phyloP scores from a whole-genome alignment of 192 early-diverging fungal species.

The Cladochytrium replicatum region DNA sequence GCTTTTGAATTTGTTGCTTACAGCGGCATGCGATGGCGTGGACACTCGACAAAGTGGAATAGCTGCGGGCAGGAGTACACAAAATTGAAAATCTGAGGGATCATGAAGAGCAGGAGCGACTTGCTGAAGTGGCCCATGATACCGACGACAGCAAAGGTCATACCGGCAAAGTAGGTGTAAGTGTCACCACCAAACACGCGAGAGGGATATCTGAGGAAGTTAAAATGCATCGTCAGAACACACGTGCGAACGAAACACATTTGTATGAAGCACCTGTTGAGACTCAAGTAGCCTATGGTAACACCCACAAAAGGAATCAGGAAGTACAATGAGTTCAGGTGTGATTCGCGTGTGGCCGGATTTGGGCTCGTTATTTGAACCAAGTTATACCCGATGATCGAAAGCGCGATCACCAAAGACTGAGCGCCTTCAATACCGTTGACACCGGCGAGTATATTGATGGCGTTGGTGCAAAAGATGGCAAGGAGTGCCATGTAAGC shows the following conservation, averaged over 20 bases:
- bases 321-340: conserved; percentile 82
- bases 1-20: no score
- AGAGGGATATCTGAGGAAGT: conserved; percentile 73
- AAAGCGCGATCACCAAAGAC: conserved; percentile 81
- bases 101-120: conserved; percentile 84
- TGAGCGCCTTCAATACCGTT: conserved; percentile 96
- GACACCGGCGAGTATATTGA: conserved; percentile 97
- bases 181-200: conserved; percentile 93
- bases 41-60: conserved; percentile 88
- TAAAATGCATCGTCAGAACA: no score
- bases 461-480: conserved; percentile 94
- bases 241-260: no score
- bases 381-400: conserved; percentile 59
- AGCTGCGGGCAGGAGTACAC: conserved; percentile 89
- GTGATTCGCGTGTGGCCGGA: conserved; percentile 58
- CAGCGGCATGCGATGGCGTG: conserved; percentile 86
- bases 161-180: conserved; percentile 95
- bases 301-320: conserved; percentile 88
- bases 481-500: conserved; percentile 78
- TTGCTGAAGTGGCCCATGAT: conserved; percentile 91
- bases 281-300: conserved; percentile 63
- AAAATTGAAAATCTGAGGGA: conserved; percentile 98
- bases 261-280: conserved; percentile 77
- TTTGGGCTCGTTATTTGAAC: conserved; percentile 56
- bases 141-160: conserved; percentile 96